Evolutionary conservation across 2,329 filamentous ascomycete species (phyloP).

Genomic region (Cladosporium sp.): DNA sequence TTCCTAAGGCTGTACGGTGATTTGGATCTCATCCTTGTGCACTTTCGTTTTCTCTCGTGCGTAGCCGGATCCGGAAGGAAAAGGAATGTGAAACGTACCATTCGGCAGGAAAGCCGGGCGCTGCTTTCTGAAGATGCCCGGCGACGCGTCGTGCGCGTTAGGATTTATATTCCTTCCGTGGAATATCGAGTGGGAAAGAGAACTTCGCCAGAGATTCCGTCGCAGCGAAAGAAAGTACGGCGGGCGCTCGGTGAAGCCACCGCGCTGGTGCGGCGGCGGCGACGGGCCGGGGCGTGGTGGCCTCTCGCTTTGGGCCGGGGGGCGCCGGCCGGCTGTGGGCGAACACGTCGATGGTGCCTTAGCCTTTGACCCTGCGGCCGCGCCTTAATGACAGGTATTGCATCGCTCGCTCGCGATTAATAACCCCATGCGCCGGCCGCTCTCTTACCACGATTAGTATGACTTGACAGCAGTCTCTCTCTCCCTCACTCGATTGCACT

Average conservation of each 20-base stretch:
- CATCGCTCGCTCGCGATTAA: background rate
- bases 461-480: no score
- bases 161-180: background rate
- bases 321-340: no score
- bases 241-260: no score
- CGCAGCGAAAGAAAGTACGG: no score
- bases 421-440: background rate
- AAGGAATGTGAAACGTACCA: conserved; percentile 11
- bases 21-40: conserved; percentile 31
- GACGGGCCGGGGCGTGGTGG: no score
- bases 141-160: conserved; percentile 2
- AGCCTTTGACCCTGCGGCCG: no score
- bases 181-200: no score
- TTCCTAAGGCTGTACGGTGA: conserved; percentile 40
- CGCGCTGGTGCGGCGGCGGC: no score
- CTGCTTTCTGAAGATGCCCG: background rate
- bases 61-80: background rate
- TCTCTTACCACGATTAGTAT: no score
- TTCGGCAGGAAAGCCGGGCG: background rate
- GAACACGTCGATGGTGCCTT: no score
- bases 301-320: no score
- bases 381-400: conserved; percentile 2
- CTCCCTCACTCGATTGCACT: background rate
- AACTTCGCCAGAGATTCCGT: no score
- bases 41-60: background rate